Evolutionary conservation across 331 rosid genomes (phyloP).

Genomic region (Malus hybrid): DNA sequence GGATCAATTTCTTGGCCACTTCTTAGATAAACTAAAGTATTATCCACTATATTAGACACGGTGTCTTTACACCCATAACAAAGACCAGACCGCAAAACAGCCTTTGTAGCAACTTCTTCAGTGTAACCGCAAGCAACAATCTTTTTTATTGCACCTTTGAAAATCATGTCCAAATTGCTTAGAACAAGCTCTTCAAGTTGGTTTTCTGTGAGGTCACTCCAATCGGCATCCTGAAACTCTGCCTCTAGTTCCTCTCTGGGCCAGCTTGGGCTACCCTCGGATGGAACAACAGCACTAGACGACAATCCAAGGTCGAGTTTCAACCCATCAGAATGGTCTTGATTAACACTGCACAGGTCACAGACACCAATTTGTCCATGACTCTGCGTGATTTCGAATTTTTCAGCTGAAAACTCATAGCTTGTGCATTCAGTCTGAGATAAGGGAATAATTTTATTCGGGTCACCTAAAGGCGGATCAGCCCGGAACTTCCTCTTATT

Average conservation of each 20-base stretch:
- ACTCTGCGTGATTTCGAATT: constrained; percentile 39
- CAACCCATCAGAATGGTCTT: constrained; percentile 57
- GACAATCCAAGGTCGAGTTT: constrained; percentile 86
- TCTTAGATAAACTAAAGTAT: constrained; percentile 60
- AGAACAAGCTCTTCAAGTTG: constrained; percentile 79
- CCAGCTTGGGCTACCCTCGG: constrained; percentile 37
- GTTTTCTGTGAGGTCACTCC: constrained; percentile 80
- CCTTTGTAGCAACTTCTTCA: constrained; percentile 70
- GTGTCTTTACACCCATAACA: constrained; percentile 86
- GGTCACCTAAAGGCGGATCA: constrained; percentile 67
- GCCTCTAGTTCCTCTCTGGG: constrained; percentile 53
- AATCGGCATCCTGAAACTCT: constrained; percentile 63
- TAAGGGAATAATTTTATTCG: constrained; percentile 37
- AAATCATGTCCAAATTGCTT: constrained; percentile 54
- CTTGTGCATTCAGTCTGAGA: constrained; percentile 55
- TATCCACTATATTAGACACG: constrained; percentile 73
- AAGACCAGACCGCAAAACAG: constrained; percentile 72
- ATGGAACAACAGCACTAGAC: constrained; percentile 39
- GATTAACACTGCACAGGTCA: constrained; percentile 43
- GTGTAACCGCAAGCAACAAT: constrained; percentile 62
- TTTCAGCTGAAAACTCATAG: constrained; percentile 82
- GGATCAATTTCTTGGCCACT: constrained; percentile 74
- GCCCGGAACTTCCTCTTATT: constrained; percentile 94
- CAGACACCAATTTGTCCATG: constrained; percentile 40
- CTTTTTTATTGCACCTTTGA: constrained; percentile 69